Base-by-base conservation (phyloP, 805 yeast species). In the Teunomyces kruisii region DNA sequence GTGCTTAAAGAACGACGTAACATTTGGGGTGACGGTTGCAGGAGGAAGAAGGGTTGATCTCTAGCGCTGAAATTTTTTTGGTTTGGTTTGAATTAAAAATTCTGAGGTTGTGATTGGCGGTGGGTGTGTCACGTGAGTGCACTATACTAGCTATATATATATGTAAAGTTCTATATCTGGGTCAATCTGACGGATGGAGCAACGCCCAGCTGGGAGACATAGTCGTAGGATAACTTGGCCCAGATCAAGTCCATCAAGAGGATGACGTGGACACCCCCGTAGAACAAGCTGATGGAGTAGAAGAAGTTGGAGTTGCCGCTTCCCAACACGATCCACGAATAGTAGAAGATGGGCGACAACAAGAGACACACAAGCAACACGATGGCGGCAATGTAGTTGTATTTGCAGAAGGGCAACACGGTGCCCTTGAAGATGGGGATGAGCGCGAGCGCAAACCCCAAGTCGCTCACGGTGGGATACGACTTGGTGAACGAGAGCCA, bases 301-400 rank as follows among this genome's bases (percentile, higher is more conserved):
- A 90, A 94, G 71, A 94, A 94, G 65, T 94, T 94, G 42, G 97
- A 84, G 67, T 94, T 94, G 22, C 99, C 99, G 27, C 94, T 88
- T 10, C 97, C 97, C 46, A 88, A 74, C 47, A 84, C 86, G 53
- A 92, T 88, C 99, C 99, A 94, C 48, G 94, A 78, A 63, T 89
- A 89, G 68, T 90, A 90, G 62, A 92, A 94, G 8, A 88, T 82
- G 1, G 98, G 97, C 4, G 94, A 81, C 39, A 94, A 73, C 2
- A 87, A 71, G 16, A 86, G 65, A 16, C 84, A 73, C 39, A 66
- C 61, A 28, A 68, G 50, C 29, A 86, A 68, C 7, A 81, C 72
- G 33, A 87, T 62, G 2, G 75, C 72, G 3, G 67, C 58, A 39
- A 67, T 47, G 29, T 80, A 74, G 17, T 82, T 65, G 39, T 78